Evolutionary conservation across 768 basidiomycete genomes (phyloP).

Genomic region (Suillus luteus): DNA sequence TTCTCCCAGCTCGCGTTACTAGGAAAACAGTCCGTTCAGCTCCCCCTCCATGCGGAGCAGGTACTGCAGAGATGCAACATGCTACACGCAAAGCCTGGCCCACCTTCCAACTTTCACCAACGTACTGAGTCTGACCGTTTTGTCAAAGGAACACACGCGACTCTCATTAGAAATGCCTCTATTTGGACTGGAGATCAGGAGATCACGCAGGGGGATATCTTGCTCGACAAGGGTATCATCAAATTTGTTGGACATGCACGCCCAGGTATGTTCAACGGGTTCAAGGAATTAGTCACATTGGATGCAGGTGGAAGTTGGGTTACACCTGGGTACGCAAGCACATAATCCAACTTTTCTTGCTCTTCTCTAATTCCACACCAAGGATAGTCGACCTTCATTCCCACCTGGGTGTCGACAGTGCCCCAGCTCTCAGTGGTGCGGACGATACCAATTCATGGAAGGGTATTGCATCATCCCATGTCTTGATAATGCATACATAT

Average conservation of each 20-base stretch:
- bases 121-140: slow-evolving; percentile 41
- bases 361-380: slow-evolving; percentile 22
- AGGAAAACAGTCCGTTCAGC: slow-evolving; percentile 16
- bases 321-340: slow-evolving; percentile 58
- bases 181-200: slow-evolving; percentile 52
- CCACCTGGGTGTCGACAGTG: slow-evolving; percentile 72
- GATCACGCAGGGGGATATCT: slow-evolving; percentile 40
- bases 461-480: slow-evolving; percentile 28
- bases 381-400: slow-evolving; percentile 73
- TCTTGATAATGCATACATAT: neutral
- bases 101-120: slow-evolving; percentile 34
- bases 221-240: slow-evolving; percentile 42
- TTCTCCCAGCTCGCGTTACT: slow-evolving; percentile 18
- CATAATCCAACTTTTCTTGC: slow-evolving; percentile 14
- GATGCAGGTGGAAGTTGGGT: slow-evolving; percentile 69
- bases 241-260: slow-evolving; percentile 45
- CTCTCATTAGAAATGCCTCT: slow-evolving; percentile 49
- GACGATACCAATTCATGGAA: slow-evolving; percentile 65
- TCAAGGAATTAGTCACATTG: slow-evolving; percentile 50
- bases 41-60: slow-evolving; percentile 33
- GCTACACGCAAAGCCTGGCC: slow-evolving; percentile 40
- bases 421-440: slow-evolving; percentile 54
- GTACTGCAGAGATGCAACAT: slow-evolving; percentile 37
- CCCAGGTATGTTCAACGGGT: slow-evolving; percentile 33
- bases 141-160: slow-evolving; percentile 39